Evolutionary conservation across 768 basidiomycete species (phyloP), one percentile per base, ranked within the genome.

Genomic region (Sistotremastrum suecicum): DNA sequence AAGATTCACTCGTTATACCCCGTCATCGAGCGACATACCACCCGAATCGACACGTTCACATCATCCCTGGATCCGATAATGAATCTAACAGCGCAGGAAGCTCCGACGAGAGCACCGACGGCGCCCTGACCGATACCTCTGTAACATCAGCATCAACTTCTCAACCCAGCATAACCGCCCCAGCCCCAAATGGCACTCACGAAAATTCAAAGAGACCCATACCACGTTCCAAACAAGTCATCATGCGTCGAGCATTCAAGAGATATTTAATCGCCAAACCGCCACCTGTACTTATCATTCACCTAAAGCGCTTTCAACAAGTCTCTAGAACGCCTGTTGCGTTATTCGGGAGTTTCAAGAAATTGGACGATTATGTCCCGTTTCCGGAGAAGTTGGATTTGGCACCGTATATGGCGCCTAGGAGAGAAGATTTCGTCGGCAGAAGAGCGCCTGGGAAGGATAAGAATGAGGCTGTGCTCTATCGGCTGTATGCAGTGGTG

Each of bases 261-360:
- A 84, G 92, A 8, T 98, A 95, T 62, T 78, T 98, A 48, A 85
- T 98, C 59, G 76, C 80, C 10, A 71, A 70, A 0, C 80, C 84
- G 1, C 92, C 92, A 0, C 87, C 90, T 0, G 73, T 95, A 33
- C 75, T 97, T 47, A 85, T 92, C 43, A 75, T 97, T 48, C 92
- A 97, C 54, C 72, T 95, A 42, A 97, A 97, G 65, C 75, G 92
- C 40, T 98, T 98, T 64, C 88, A 94, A 62, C 90, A 94, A 57
- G 70, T 80, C 5, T 67, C 69, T 37, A 83, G 80, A 63, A 69
- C 70, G 43, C 69, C 75, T 4, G 61, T 76, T 47, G 32, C 40
- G 46, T 63, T 80, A 48, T 75, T 77, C 11, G 77, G 80, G 54
- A 74, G 80, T 35, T 83, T 83, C 62, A 87, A 86, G 69, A 92